Evolutionary conservation across 495 filamentous ascomycete genomes (phyloP), one percentile per base, ranked within the genome.

Genomic region (Neurospora tetrasperma): DNA sequence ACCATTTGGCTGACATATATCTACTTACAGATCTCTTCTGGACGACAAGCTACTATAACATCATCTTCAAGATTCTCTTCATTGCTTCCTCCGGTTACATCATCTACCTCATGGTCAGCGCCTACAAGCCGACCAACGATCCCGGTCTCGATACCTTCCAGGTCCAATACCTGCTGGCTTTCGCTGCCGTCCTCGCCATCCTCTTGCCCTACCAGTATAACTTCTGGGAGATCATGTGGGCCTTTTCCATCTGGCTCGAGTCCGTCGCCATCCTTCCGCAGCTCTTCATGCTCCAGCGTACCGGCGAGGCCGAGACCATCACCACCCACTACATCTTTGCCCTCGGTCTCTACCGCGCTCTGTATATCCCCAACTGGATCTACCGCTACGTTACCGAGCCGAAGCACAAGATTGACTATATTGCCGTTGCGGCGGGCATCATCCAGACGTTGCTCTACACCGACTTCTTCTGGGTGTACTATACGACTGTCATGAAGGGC

Each of bases 391-490:
- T 91, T 74, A 84, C 87, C 54, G 93, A 96, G 80, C 84, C 84
- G 41, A 79, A 79, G 66, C 81, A 85, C 74, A 89, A 90, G 83
- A 88, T 90, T 73, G 94, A 98, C 81, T 88, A 88, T 69, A 94
- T 97, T 76, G 90, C 94, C 3, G 90, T 96, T 59, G 73, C 94
- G 44, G 96, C 96, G 10, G 96, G 96, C 11, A 87, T 97, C 40
- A 85, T 97, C 73, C 96, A 99, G 86, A 98, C 96, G 23, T 81
- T 98, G 39, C 86, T 98, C 70, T 99, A 99, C 83, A 97, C 93
- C 71, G 96, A 99, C 83, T 99, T 99, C 85, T 99, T 99, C 86
- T 99, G 93, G 86, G 97, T 99, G 74, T 99, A 99, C 83, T 99
- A 97, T 81, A 97, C 91, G 59, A 97, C 96, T 83, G 90, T 96